These are phyloP conservation scores for Pyrenochaeta sp. DNA, from an alignment of 2,329 filamentous ascomycete species.

Conservation along the genomic window DNA sequence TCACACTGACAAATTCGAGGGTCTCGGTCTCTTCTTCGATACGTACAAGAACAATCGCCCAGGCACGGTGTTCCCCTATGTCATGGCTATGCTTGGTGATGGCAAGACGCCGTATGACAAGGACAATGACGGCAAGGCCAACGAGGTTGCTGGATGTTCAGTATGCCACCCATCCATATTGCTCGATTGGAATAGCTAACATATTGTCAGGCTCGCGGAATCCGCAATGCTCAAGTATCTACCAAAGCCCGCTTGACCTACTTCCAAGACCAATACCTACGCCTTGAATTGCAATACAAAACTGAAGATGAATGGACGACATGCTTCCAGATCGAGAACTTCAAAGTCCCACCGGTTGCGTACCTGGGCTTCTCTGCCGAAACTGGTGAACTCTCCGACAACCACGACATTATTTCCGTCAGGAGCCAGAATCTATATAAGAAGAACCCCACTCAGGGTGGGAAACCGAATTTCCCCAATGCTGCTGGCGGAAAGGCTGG, in stretches of 20 bases:
- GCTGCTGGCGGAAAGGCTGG: conserved; percentile 23
- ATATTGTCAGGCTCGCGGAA: conserved; percentile 72
- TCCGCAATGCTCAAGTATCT: conserved; percentile 76
- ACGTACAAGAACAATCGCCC: conserved; percentile 99
- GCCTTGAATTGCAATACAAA: conserved; percentile 95
- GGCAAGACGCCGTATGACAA: conserved; percentile 91
- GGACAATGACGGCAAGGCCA: conserved; percentile 90
- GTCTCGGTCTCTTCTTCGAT: conserved; percentile 93
- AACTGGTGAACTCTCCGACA: conserved; percentile 95
- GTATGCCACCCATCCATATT: conserved; percentile 52
- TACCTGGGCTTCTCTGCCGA: conserved; percentile 78
- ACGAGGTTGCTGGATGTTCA: conserved; percentile 93
- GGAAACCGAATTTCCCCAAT: conserved; percentile 19
- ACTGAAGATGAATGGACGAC: conserved; percentile 84
- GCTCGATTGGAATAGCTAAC: conserved; percentile 14
- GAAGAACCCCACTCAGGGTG: conserved; percentile 46
- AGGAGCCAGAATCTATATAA: conserved; percentile 89
- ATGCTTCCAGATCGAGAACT: conserved; percentile 78
- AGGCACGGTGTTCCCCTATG: conserved; percentile 93
- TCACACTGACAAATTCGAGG: conserved; percentile 86
- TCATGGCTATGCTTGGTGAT: conserved; percentile 98
- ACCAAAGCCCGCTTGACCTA: conserved; percentile 92
- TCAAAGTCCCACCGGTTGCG: conserved; percentile 77
- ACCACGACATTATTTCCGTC: conserved; percentile 94
- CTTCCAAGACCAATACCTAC: conserved; percentile 93